Evolutionary conservation across 1,284 basidiomycete genomes (phyloP), one percentile per base, ranked within the genome.

Genomic region (Sparassis latifolia): DNA sequence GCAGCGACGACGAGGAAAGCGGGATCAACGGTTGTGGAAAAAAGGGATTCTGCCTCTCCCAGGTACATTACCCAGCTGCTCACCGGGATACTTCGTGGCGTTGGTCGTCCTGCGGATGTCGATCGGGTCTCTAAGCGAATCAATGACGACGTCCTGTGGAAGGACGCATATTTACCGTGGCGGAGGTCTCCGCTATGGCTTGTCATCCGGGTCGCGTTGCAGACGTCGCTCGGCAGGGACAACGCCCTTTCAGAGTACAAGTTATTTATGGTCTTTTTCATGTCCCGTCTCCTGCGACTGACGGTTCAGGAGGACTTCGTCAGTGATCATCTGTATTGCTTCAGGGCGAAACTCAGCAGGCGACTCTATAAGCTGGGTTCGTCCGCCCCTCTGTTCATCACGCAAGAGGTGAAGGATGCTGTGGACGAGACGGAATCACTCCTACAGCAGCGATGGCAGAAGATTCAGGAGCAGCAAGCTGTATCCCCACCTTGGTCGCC

Each of bases 131-230:
- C 52, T 6, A 78, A 78, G 56, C 66, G 71, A 9, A 67, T 75
- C 4, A 66, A 62, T 9, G 75, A 79, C 51, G 73, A 79, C 29
- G 68, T 77, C 51, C 35, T 31, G 60, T 64, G 10, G 35, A 38
- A 38, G 9, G 35, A 38, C n/a, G 35, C 35, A 7, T 38, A 38
- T 38, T 9, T 9, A 1, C 75, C 75, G 10, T 78, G 76, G 76
- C 61, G 74, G 12, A 64, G 77, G n/a, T 73, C 73, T 3, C 62
- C 72, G 35, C 7, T 38, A 7, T 38, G 35, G 73, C 67, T 76
- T 3, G 56, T 75, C n/a, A 59, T 77, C 35, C 71, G 74, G 6
- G 70, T 79, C 2, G 66, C 69, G 0, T 52, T 79, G 2, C 78
- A 80, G 51, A 72, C 70, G 0, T 63, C 72, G 0, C 60, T 77